Base-by-base conservation (phyloP, 2,329 filamentous ascomycete genomes). In the Trichoderma breve region DNA sequence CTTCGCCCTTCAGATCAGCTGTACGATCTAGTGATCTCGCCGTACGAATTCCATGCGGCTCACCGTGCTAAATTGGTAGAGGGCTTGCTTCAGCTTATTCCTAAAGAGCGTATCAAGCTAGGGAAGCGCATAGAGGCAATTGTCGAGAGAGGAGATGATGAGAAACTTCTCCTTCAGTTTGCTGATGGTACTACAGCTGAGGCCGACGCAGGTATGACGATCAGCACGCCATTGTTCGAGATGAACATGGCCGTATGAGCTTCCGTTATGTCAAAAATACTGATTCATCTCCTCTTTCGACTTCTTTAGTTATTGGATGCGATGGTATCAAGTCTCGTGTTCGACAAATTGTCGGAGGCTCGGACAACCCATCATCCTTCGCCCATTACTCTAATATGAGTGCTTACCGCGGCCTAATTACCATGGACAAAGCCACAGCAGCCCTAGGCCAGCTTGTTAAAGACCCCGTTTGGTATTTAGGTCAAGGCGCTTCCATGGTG, bases 81-180 rank as follows among this genome's bases (percentile, higher is more conserved):
- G 15, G 80, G 83, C 73, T 76, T 85, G 7, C 78, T 82, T 8
- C 79, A 80, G 70, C 72, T 84, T 8, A 62, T 84, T 4, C 83
- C 83, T 1, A 63, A 74, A 0, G 78, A 77, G 0, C 76, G 75
- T 18, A 43, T 43, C 1, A 77, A 75, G 3, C 80, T 83, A 12
- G 79, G 80, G 4, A 84, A 83, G 70, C 76, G 78, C 0, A 73
- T 83, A 12, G 74, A 79, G 63, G 28, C 82, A 43, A 77, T 79
- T 77, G 71, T 78, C 75, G 72, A 78, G 12, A 71, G 68, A 3
- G 51, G 70, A 4, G 34, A 65, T 11, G 73, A 75, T 4, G 76
- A 76, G 3, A 77, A 77, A 43, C 72, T 80, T 3, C 68, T 73
- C 2, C 74, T 84, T 60, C 74, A 34, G n/a, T 85, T 85, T 66